Evolutionary conservation across 129 eudicot species (phyloP).

Genomic region (Solidago caesia): DNA sequence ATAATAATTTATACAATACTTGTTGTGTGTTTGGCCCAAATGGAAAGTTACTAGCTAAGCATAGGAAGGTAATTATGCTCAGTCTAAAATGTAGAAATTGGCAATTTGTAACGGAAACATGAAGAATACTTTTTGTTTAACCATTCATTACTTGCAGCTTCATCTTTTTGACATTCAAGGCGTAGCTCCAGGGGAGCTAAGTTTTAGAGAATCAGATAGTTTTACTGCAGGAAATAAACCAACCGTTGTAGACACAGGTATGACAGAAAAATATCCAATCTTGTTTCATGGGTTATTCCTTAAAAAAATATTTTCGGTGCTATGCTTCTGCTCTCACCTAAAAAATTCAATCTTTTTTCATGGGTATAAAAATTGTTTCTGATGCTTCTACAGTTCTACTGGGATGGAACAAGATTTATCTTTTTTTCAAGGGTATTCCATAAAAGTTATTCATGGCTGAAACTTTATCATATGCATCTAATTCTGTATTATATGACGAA

Average conservation of each 20-base stretch:
- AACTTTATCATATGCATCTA: no score
- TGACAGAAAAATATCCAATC: no score
- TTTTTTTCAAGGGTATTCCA: no score
- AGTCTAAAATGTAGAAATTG: neutral
- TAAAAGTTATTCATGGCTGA: no score
- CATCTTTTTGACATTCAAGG: conserved; percentile 46
- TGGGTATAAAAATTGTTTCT: conserved; percentile 16
- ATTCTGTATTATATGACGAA: neutral
- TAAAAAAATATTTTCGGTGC: no score
- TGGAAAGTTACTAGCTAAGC: conserved; percentile 39
- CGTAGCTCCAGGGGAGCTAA: conserved; percentile 33
- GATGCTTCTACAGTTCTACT: neutral
- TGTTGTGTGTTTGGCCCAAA: conserved; percentile 41
- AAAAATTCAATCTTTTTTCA: no score
- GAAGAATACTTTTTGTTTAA: neutral
- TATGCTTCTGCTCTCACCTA: no score
- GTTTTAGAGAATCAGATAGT: conserved; percentile 43
- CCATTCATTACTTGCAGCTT: conserved; percentile 26
- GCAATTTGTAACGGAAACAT: neutral
- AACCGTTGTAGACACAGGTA: conserved; percentile 6
- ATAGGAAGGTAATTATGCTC: conserved; percentile 40
- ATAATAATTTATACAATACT: conserved; percentile 36
- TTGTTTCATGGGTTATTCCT: no score
- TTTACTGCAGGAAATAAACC: conserved; percentile 25
- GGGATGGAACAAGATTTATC: no score